Conservation (phyloP, 2,329 filamentous ascomycete genomes). For the Aspergillus unguis region DNA sequence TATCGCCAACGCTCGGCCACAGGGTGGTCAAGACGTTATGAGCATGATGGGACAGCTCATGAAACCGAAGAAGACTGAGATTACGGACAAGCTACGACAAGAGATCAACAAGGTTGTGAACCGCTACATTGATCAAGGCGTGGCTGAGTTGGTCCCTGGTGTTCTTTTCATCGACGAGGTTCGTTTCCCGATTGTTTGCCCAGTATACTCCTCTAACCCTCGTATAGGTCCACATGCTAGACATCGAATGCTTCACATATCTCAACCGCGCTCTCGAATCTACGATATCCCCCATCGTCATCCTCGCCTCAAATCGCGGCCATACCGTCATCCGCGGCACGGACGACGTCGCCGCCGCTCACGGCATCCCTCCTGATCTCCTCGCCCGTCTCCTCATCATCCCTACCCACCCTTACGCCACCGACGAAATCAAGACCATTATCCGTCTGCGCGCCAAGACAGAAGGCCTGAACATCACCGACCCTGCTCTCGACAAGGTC, state of each 20-base stretch:
- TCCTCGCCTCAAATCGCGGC: constrained; percentile 94
- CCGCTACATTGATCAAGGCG: constrained; percentile 97
- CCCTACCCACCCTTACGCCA: constrained; percentile 84
- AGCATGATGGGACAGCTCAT: constrained; percentile 99
- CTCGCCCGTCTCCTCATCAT: constrained; percentile 92
- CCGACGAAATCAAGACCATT: constrained; percentile 88
- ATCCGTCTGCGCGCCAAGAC: constrained; percentile 78
- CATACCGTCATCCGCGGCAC: constrained; percentile 89
- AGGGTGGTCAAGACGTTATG: constrained; percentile 99
- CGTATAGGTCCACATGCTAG: constrained; percentile 90
- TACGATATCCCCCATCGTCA: constrained; percentile 90
- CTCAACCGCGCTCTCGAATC: constrained; percentile 97
- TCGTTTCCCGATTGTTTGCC: constrained; percentile 33
- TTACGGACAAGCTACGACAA: constrained; percentile 89
- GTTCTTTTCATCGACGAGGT: constrained; percentile 99
- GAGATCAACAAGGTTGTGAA: constrained; percentile 99
- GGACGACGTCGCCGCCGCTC: constrained; percentile 72
- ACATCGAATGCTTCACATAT: constrained; percentile 98
- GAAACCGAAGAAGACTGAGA: constrained; percentile 99
- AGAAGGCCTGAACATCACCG: constrained; percentile 74
- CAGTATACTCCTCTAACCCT: constrained; percentile 7
- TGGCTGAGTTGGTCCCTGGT: constrained; percentile 95
- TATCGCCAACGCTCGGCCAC: constrained; percentile 88
- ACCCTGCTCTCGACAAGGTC: constrained; percentile 82
- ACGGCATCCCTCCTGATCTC: constrained; percentile 92